Percentiles rank a stretch among this genome's conserved stretches.
Conservation (phyloP, 768 basidiomycete genomes). For the Rhizopogon vesiculosus region DNA sequence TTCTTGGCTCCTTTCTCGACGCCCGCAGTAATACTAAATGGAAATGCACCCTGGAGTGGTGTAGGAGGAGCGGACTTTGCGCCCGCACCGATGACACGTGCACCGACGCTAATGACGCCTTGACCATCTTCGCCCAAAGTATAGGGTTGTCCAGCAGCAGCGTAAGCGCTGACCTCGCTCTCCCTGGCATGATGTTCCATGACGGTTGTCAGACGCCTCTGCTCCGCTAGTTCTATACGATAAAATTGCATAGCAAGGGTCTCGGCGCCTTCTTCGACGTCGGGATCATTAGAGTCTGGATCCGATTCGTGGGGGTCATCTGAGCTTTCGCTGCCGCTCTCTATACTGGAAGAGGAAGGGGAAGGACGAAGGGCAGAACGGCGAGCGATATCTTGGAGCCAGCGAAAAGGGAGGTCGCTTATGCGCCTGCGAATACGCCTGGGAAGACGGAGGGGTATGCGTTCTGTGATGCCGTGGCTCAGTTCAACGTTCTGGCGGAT, state of each 20-base stretch:
- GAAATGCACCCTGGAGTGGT: constrained; percentile 38
- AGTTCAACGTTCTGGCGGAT: constrained; percentile 88
- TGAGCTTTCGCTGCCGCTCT: constrained; percentile 29
- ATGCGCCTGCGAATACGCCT: constrained; percentile 48
- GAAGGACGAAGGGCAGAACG: constrained; percentile 33
- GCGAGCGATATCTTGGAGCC: constrained; percentile 70
- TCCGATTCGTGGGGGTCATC: constrained; percentile 28
- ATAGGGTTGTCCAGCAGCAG: constrained; percentile 5
- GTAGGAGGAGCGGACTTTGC: constrained; percentile 14
- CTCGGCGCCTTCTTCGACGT: constrained; percentile 67
- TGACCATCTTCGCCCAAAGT: neutral
- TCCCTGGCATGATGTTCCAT: constrained; percentile 88
- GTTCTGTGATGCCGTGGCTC: constrained; percentile 66
- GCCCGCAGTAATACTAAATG: constrained; percentile 92
- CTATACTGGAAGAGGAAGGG: constrained; percentile 7
- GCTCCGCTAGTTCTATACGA: constrained; percentile 87
- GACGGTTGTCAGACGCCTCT: constrained; percentile 79
- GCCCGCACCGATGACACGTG: neutral
- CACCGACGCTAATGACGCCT: neutral
- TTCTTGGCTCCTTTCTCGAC: constrained; percentile 95
- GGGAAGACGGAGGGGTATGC: constrained; percentile 68
- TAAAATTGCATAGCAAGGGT: constrained; percentile 91
- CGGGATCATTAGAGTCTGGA: constrained; percentile 30
- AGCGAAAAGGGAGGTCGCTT: constrained; percentile 73
- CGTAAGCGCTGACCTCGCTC: constrained; percentile 21